Percentiles rank a stretch among this genome's conserved stretches.
Conservation (phyloP, 345 rosid genomes). For the Anastatica hierochuntica region DNA sequence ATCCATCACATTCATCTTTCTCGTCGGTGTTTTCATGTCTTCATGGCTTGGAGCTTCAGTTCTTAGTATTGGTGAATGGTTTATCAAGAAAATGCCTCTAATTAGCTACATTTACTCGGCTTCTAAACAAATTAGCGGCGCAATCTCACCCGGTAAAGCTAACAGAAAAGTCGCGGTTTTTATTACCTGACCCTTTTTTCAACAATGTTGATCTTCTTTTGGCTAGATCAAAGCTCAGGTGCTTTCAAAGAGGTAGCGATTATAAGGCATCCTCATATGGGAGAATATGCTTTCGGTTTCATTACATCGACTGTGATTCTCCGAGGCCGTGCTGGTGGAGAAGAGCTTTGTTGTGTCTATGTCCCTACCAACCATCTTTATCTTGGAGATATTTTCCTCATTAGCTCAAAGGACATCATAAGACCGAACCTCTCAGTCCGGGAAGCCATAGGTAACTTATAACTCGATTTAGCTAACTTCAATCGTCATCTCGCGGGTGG, state of each 20-base stretch:
- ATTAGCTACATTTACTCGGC: slow-evolving; percentile 64
- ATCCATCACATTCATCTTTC: slow-evolving; percentile 62
- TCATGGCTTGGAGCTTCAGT: slow-evolving; percentile 76
- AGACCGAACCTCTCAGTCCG: slow-evolving; percentile 61
- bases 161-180: neutral
- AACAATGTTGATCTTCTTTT: neutral
- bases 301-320: slow-evolving; percentile 59
- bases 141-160: slow-evolving; percentile 57
- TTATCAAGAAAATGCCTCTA: slow-evolving; percentile 71
- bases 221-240: slow-evolving; percentile 52
- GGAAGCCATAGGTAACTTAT: slow-evolving; percentile 50
- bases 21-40: slow-evolving; percentile 66
- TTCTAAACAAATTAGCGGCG: slow-evolving; percentile 70
- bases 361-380: slow-evolving; percentile 65
- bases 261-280: slow-evolving; percentile 55
- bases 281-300: slow-evolving; percentile 62
- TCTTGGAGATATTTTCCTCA: slow-evolving; percentile 53
- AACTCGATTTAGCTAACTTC: neutral
- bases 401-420: slow-evolving; percentile 49
- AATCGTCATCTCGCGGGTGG: no score
- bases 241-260: slow-evolving; percentile 80
- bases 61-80: slow-evolving; percentile 64
- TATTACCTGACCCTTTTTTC: neutral
- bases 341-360: slow-evolving; percentile 59
- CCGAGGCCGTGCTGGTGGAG: slow-evolving; percentile 42